Evolutionary conservation across 2,329 filamentous ascomycete genomes (phyloP).

Genomic region (Cordyceps javanica): DNA sequence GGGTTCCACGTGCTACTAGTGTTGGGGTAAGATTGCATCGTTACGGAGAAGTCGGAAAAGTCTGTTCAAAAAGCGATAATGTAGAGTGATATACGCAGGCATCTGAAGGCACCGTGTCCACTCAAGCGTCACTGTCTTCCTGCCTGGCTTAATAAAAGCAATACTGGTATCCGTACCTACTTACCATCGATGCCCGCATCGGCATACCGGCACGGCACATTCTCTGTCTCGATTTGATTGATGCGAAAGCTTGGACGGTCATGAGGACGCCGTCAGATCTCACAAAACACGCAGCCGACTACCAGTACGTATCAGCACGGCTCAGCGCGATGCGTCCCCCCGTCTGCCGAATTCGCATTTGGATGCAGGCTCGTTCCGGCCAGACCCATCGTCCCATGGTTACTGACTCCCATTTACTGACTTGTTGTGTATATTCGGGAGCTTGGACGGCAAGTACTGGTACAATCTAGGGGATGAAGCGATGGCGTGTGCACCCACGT

Average conservation of each 20-base stretch:
- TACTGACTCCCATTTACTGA: not conserved
- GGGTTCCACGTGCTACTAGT: slow-evolving; percentile 7
- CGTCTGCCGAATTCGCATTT: not conserved
- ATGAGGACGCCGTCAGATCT: not conserved
- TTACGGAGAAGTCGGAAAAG: not conserved
- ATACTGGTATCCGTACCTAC: not conserved
- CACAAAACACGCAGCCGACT: too few species aligned
- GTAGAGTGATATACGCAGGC: not conserved
- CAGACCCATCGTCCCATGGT: not conserved
- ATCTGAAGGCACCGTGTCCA: not conserved
- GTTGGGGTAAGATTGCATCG: not conserved
- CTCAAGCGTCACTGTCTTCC: not conserved
- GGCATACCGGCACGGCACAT: not conserved
- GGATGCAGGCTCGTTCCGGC: not conserved
- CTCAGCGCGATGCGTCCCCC: not conserved
- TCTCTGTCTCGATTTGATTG: not conserved
- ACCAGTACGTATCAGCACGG: not conserved
- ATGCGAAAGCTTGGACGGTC: not conserved
- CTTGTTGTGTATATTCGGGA: not conserved
- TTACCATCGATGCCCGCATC: too few species aligned
- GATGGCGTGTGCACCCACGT: not conserved
- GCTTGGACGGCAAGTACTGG: not conserved
- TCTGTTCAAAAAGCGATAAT: not conserved
- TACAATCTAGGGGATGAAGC: not conserved
- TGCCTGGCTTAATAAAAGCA: not conserved